Base-by-base conservation (phyloP, 306 rosid species). In the Cicer chorassanicum region DNA sequence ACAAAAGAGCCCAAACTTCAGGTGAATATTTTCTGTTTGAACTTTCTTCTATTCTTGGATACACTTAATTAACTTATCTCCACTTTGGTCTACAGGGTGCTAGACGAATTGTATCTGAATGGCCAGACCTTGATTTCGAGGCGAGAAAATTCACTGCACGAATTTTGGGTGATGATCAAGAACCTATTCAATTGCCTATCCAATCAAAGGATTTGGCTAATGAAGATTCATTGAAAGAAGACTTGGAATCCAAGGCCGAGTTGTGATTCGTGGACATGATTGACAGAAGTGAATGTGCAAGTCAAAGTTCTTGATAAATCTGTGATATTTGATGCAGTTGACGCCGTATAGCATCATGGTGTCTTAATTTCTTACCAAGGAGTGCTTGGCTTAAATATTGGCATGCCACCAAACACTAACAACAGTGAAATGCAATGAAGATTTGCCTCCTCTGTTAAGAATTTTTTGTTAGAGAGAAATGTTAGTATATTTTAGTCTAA, bases 1-100 rank as follows among this genome's bases (percentile, higher is more conserved):
- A 95, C 99, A 56, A 92, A 95, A 86, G 99, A 95, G 82, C 99
- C 99, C 53, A 95, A 95, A 84, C 97, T 95, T 78, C 89, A 92
- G 97, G 99, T 92, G 79, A 56, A 72, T 71, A 19, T 65, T 46
- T 41, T 15, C 77, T 43, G 21, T 65, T 73, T 65, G 39, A 61
- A 38, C 13, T 40, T 53, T 61, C 62, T 60, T 13, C 11, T 50
- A 59, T 62, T 49, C 48, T 10, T 56, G 16, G 53, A 74, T 63
- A 29, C 45, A 18, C n/a, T 62, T 48, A 18, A 64, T 41, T 55
- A 39, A 50, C 72, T 61, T 13, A 46, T 19, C 80, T 65, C 82
- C 38, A 9, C 81, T 67, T 12, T 18, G 77, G 42, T 65, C 50
- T 60, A 51, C 66, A 95, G 99, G 99, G 99, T 43, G 99, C 98